Percentiles rank a stretch among this genome's conserved stretches.
Evolutionary conservation across 805 yeast genomes (phyloP).

Genomic region (Barnettozyma wickerhamii): DNA sequence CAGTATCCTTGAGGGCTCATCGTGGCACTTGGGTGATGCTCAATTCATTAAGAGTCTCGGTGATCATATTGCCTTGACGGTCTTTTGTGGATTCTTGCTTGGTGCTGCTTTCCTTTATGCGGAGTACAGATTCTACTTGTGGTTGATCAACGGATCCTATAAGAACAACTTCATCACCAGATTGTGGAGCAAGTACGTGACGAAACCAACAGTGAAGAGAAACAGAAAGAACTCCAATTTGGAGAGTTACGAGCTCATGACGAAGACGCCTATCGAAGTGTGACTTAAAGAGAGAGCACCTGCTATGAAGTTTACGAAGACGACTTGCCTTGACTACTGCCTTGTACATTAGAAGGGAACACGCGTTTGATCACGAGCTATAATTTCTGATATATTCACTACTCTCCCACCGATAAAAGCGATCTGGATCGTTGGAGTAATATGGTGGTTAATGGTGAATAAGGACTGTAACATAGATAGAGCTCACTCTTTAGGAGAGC

Average conservation of each 20-base stretch:
- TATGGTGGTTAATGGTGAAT: too few species aligned
- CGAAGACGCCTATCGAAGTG: constrained; percentile 3
- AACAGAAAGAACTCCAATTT: constrained; percentile 26
- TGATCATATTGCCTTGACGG: constrained; percentile 68
- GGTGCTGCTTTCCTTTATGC: constrained; percentile 43
- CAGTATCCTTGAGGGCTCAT: constrained; percentile 73
- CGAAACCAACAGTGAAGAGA: constrained; percentile 19
- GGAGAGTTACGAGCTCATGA: constrained; percentile 18
- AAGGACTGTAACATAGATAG: too few species aligned
- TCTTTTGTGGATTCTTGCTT: constrained; percentile 61
- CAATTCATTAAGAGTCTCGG: constrained; percentile 69
- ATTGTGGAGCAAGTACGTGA: constrained; percentile 16
- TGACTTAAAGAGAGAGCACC: too few species aligned
- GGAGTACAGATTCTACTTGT: constrained; percentile 43
- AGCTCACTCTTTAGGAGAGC: too few species aligned
- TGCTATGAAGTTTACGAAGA: too few species aligned
- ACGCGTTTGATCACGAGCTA: too few species aligned
- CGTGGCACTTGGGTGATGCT: constrained; percentile 93
- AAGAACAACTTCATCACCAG: constrained; percentile 15
- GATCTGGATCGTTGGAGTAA: too few species aligned
- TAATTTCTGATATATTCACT: too few species aligned
- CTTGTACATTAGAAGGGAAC: neutral
- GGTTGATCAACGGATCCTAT: constrained; percentile 31
- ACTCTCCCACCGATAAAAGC: too few species aligned
- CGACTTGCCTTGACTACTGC: too few species aligned